A percentile compares a stretch with the other conserved stretches of the same genome.
Conservation (phyloP, 1,284 basidiomycete genomes). For the Ganoderma lingzhi region DNA sequence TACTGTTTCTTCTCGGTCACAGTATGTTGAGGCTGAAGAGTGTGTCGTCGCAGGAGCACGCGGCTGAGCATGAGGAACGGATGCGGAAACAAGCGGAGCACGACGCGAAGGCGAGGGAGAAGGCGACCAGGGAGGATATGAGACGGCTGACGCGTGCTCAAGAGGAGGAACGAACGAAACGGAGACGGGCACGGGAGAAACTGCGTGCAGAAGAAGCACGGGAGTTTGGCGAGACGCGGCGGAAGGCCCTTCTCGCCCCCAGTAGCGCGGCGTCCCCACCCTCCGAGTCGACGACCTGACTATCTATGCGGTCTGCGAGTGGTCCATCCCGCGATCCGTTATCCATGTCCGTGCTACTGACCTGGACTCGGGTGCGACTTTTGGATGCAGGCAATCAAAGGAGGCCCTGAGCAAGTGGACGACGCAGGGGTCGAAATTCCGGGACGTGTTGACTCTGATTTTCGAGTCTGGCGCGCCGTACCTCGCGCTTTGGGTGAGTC, state of each 20-base stretch:
- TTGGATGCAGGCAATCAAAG: neutral
- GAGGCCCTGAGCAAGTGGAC: neutral
- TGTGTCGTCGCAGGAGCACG: slow-evolving; percentile 57
- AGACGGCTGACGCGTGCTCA: slow-evolving; percentile 57
- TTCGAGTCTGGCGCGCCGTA: neutral
- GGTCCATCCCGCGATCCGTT: neutral
- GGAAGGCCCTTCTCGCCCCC: slow-evolving; percentile 58
- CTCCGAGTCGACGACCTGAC: slow-evolving; percentile 59
- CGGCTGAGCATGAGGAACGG: slow-evolving; percentile 69
- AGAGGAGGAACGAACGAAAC: slow-evolving; percentile 56
- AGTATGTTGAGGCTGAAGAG: too few species aligned
- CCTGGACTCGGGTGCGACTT: neutral
- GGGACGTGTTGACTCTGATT: neutral
- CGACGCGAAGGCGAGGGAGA: slow-evolving; percentile 60
- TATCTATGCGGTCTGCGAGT: slow-evolving; percentile 54
- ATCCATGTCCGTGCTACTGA: neutral
- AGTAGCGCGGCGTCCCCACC: slow-evolving; percentile 23
- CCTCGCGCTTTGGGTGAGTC: neutral
- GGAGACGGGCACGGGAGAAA: slow-evolving; percentile 54
- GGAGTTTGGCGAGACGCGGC: slow-evolving; percentile 63
- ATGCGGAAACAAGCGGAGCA: slow-evolving; percentile 59
- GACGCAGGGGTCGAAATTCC: neutral
- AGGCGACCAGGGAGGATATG: slow-evolving; percentile 61
- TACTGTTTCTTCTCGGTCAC: slow-evolving; percentile 15
- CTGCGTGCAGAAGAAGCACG: slow-evolving; percentile 53